Base-by-base conservation (phyloP, 257 asterid species). In the Jasminum sambac region DNA sequence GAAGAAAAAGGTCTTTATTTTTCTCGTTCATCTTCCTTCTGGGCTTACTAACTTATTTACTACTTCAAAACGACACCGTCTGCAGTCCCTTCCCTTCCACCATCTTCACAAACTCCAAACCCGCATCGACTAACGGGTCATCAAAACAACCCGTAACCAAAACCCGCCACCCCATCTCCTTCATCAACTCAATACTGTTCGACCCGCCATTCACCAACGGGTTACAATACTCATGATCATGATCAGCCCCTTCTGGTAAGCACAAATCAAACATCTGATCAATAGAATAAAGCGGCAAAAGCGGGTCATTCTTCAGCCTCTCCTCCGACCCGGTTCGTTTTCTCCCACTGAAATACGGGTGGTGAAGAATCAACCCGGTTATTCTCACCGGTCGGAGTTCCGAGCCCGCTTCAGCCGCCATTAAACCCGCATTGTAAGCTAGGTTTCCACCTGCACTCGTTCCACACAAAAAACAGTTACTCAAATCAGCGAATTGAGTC, bases 371-470 rank as follows among this genome's bases (percentile, higher is more conserved):
- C 13, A 78, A 11, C 65, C 76, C 81, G 55, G 26, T 64, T 24
- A 77, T 57, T 55, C n/a, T 77, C n/a, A 77, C 9, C 11, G 85
- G 82, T 10, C 57, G 67, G 23, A 77, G 74, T 24, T 77, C 74
- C 3, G 16, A 24, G 0, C 41, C 69, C 38, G 21, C 30, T 8
- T 44, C 39, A 1, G 74, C 75, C 13, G 77, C 71, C 0, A 58
- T 14, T 52, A 78, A 39, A 23, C 85, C 87, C 0, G 81, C 78
- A 16, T 79, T 58, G 46, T 77, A 83, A 12, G 87, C 84, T 11
- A 83, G 42, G 63, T 83, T 83, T 6, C 77, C 84, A 8, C 87
- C 87, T 0, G 81, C 68, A 16, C 87, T 83, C 6, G 80, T 71
- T 1, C 87, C 87, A 12, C 66, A 71, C 5, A 83, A 60, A 62